Base-by-base conservation (phyloP, 768 basidiomycete species). In the Tulasnella sp. region DNA sequence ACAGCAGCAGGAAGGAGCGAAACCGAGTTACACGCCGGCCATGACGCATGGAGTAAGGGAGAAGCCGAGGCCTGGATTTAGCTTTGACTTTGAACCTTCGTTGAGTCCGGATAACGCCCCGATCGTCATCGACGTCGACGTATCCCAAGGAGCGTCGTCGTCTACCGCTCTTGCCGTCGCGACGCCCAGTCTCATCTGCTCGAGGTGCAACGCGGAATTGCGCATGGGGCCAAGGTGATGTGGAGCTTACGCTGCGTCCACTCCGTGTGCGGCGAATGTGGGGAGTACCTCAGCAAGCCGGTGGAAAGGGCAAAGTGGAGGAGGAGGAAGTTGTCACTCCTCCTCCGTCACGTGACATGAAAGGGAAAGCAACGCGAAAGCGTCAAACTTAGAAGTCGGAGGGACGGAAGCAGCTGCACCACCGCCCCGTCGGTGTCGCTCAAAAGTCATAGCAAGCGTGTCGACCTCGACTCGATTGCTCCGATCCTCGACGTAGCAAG, bases 81-180 rank as follows among this genome's bases (percentile, higher is more conserved):
- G 42, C 5, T 70, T 47, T 32, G 69, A 70, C 69, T 70, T 70
- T 47, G 69, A 70, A 29, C 69, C 69, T 5, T 36, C 40, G 26
- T 32, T 26, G 17, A 70, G 42, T 11, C 32, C 69, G 34, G 69
- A 40, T 9, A 70, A 47, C 29, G 69, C 69, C 35, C 69, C 69
- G 6, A 70, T 70, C 37, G 36, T 70, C 17, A 70, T 70, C 9
- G 69, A 70, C 26, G 17, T 37, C 16, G 69, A 70, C 47, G 69
- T 52, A 62, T 47, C 66, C 29, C 39, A 42, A 41, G 22, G 36
- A 29, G 6, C 44, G 19, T 47, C 52, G 22, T 59, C 52, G 29
- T 59, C 66, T 3, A 37, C 42, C 16, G 37, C 39, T 14, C 5
- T 42, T 32, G 34, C 35, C 2, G 52, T 59, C 29, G 52, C 52